A percentile compares a stretch with the other conserved stretches of the same genome.
These are phyloP conservation scores for Myotisia sp. DNA, from an alignment of 2,329 filamentous ascomycete species.

Conservation along the genomic window DNA sequence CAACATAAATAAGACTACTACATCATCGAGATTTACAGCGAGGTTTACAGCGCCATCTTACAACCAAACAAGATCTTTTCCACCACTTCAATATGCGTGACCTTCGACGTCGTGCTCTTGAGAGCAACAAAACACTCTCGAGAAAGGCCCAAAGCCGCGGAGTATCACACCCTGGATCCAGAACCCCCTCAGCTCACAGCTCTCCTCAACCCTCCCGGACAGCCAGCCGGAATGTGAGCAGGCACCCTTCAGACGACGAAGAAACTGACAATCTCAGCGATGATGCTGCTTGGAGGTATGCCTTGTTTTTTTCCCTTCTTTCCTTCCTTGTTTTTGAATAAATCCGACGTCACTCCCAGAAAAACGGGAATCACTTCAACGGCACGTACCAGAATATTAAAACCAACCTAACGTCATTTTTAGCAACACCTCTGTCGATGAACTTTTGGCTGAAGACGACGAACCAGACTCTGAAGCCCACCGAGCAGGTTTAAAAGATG, in stretches of 20 bases:
- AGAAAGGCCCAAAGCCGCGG: conserved; percentile 37
- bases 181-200: conserved; percentile 36
- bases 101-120: conserved; percentile 44
- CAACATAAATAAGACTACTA: too few relatives aligned
- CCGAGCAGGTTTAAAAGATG: conserved; percentile 38
- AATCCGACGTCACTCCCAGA: background rate
- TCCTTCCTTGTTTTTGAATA: background rate
- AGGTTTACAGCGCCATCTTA: too few relatives aligned
- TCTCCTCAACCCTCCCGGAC: conserved; percentile 42
- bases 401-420: background rate
- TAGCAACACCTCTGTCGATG: conserved; percentile 52
- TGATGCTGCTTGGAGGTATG: conserved; percentile 39
- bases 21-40: too few relatives aligned
- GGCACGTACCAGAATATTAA: too few relatives aligned
- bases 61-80: too few relatives aligned
- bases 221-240: conserved; percentile 34
- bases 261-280: conserved; percentile 43
- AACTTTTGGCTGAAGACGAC: conserved; percentile 14
- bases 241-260: conserved; percentile 46
- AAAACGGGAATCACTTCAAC: too few relatives aligned
- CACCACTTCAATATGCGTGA: conserved; percentile 36
- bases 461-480: background rate
- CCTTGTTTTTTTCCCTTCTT: background rate
- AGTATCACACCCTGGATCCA: conserved; percentile 40
- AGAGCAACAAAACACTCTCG: conserved; percentile 51